Percentiles rank a stretch among this genome's conserved stretches.
These are phyloP conservation scores for Mucor ambiguus DNA, from an alignment of 371 early-diverging fungal species.

Conservation along the genomic window DNA sequence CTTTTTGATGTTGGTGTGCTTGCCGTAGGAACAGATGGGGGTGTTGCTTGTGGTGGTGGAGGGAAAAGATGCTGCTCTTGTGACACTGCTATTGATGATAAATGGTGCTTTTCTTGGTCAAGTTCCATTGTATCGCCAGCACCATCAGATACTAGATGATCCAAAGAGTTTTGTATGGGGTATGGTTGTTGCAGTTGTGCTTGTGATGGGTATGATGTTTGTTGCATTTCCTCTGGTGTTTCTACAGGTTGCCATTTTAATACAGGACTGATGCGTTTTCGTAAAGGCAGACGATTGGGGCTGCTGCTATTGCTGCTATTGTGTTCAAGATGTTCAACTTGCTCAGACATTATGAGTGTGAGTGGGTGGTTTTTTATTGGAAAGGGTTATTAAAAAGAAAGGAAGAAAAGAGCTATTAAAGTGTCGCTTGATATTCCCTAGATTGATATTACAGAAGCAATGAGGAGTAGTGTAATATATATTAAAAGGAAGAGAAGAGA, in stretches of 20 bases:
- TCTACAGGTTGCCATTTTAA: slow-evolving; percentile 41
- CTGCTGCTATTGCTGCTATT: background rate
- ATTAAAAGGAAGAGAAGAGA: slow-evolving; percentile 5
- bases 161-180: slow-evolving; percentile 9
- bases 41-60: background rate
- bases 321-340: slow-evolving; percentile 19
- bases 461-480: slow-evolving; percentile 5
- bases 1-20: background rate
- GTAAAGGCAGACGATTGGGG: slow-evolving; percentile 29
- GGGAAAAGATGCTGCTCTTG: background rate
- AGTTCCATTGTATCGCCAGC: slow-evolving; percentile 10
- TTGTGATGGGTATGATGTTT: slow-evolving; percentile 13
- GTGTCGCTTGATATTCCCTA: background rate
- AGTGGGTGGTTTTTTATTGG: background rate
- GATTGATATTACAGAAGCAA: background rate
- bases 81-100: background rate
- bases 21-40: background rate
- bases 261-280: slow-evolving; percentile 34
- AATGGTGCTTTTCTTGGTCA: slow-evolving; percentile 12
- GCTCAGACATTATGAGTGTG: background rate
- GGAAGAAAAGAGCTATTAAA: background rate
- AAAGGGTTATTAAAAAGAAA: too few species aligned
- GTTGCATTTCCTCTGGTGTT: slow-evolving; percentile 34
- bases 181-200: slow-evolving; percentile 11
- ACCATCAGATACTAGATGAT: slow-evolving; percentile 2